These are phyloP conservation scores for Corylus avellana DNA, from an alignment of 306 rosid species.

Conservation along the genomic window DNA sequence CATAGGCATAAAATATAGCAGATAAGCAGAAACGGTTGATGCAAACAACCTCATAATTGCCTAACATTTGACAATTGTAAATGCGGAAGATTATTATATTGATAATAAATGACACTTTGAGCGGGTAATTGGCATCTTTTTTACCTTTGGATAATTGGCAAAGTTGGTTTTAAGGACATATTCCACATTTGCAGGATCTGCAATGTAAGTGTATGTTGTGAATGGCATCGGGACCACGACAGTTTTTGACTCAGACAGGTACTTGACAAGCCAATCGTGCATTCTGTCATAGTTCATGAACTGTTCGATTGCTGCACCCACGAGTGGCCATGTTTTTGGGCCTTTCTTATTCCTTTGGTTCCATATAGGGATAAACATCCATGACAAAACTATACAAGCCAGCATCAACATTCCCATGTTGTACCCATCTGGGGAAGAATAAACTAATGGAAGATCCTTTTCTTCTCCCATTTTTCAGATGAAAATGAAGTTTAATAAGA, in stretches of 20 bases:
- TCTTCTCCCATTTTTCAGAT: constrained; percentile 35
- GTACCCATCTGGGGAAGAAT: constrained; percentile 22
- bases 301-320: constrained; percentile 88
- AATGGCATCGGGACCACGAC: constrained; percentile 91
- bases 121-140: background rate
- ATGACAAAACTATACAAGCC: constrained; percentile 46
- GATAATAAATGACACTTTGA: background rate
- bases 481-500: background rate
- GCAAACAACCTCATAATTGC: background rate
- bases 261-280: constrained; percentile 85
- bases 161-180: constrained; percentile 90
- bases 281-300: constrained; percentile 68
- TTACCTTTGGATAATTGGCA: constrained; percentile 80
- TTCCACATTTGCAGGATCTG: constrained; percentile 86
- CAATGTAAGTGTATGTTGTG: constrained; percentile 85
- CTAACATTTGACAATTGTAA: background rate
- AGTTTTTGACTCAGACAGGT: constrained; percentile 57
- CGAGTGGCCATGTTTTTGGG: constrained; percentile 88
- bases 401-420: constrained; percentile 41
- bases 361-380: constrained; percentile 72
- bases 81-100: background rate
- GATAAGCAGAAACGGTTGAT: background rate
- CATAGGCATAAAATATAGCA: background rate
- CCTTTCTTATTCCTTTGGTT: constrained; percentile 67
- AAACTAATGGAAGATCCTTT: constrained; percentile 12